Evolutionary conservation across 306 rosid genomes (phyloP).

Genomic region (Cicer cuneatum): DNA sequence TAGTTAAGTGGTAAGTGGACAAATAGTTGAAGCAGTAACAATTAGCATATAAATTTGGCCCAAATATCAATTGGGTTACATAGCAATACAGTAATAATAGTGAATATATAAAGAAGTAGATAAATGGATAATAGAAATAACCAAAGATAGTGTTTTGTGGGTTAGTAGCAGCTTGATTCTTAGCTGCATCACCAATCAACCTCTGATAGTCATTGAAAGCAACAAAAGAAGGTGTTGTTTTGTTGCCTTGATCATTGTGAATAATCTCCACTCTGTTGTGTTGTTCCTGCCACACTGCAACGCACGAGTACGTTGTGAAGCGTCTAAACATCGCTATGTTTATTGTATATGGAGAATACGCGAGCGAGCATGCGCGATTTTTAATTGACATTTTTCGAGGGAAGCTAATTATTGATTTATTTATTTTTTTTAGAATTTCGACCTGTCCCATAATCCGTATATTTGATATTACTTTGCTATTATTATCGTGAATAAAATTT

Average conservation of each 20-base stretch:
- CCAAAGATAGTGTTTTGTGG: background rate
- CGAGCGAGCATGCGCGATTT: no score
- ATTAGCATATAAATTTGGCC: no score
- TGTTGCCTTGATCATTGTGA: constrained; percentile 4
- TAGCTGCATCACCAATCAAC: background rate
- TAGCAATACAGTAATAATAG: background rate
- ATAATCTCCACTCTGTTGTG: background rate
- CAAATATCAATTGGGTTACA: no score
- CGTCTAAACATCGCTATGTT: background rate
- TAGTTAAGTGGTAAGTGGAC: no score
- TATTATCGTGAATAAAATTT: no score
- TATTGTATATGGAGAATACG: no score
- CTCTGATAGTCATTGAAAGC: background rate
- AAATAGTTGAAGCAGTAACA: no score
- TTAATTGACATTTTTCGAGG: background rate
- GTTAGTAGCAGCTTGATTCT: background rate
- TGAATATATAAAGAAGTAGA: background rate
- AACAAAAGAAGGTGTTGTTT: background rate
- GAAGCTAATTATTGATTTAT: no score
- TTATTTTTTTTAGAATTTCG: no score
- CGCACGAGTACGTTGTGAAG: background rate
- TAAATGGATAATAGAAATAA: background rate
- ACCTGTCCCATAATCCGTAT: no score
- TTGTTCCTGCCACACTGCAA: background rate
- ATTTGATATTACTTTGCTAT: no score